Percentiles rank a stretch among this genome's conserved stretches.
These are phyloP conservation scores for Cladophialophora psammophila DNA, from an alignment of 2,329 filamentous ascomycete species.

Conservation along the genomic window DNA sequence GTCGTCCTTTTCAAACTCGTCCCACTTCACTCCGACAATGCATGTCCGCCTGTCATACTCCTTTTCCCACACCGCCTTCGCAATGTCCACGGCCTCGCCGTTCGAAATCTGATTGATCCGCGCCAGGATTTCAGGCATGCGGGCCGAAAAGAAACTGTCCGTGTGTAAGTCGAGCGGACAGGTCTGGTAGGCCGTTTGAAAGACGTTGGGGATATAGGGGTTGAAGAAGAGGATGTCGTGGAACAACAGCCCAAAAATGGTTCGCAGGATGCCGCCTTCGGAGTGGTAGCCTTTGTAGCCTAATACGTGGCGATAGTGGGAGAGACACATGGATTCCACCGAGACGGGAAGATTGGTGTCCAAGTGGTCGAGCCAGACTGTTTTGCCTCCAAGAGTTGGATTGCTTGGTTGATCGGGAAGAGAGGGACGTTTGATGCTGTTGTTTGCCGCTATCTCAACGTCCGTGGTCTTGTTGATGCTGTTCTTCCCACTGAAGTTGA, in stretches of 20 bases:
- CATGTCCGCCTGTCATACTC: constrained; percentile 78
- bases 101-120: constrained; percentile 87
- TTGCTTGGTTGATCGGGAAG: constrained; percentile 28
- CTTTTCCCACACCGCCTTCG: constrained; percentile 71
- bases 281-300: constrained; percentile 96
- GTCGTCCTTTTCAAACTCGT: constrained; percentile 75
- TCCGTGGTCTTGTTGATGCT: constrained; percentile 20
- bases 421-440: constrained; percentile 26
- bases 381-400: constrained; percentile 63
- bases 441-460: constrained; percentile 25
- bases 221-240: constrained; percentile 85
- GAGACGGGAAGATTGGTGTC: constrained; percentile 76
- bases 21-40: constrained; percentile 91
- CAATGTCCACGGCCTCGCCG: constrained; percentile 72
- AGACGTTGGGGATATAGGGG: constrained; percentile 88
- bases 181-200: constrained; percentile 93
- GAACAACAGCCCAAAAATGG: constrained; percentile 88
- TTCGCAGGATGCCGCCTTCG: constrained; percentile 91
- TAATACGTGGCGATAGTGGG: constrained; percentile 73
- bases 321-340: constrained; percentile 94
- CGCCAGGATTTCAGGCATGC: constrained; percentile 88
- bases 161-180: constrained; percentile 92
- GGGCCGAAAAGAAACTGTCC: constrained; percentile 85
- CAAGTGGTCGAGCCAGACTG: constrained; percentile 83
- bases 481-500: constrained; percentile 33